phyloP scores from a whole-genome alignment of 83 land plant species.

The Thuja plicata region DNA sequence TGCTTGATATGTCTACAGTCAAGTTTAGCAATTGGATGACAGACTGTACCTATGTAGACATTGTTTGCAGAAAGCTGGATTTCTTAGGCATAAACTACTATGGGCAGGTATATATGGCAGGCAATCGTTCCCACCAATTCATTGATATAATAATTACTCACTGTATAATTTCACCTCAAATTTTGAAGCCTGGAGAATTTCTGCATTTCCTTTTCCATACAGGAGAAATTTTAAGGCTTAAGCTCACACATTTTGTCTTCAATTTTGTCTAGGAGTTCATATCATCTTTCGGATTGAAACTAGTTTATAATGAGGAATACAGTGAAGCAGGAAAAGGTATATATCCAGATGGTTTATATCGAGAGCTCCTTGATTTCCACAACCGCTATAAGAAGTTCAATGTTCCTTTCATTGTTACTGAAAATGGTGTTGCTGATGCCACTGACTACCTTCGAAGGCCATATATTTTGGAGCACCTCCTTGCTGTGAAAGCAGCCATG shows the following conservation, averaged over 20 bases:
- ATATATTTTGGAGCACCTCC: constrained; percentile 47
- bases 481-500: constrained; percentile 43
- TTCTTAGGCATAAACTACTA: constrained; percentile 52
- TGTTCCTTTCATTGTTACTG: constrained; percentile 45
- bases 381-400: constrained; percentile 34
- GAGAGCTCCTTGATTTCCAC: constrained; percentile 39
- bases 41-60: constrained; percentile 36
- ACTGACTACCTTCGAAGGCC: constrained; percentile 46
- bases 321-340: constrained; percentile 49
- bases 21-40: constrained; percentile 21
- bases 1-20: constrained; percentile 35
- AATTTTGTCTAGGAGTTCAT: constrained; percentile 30
- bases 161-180: not conserved
- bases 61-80: constrained; percentile 33
- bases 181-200: not conserved
- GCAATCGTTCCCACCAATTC: not conserved
- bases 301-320: constrained; percentile 44
- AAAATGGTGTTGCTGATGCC: constrained; percentile 47
- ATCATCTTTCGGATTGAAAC: constrained; percentile 38
- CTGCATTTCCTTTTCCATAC: not conserved
- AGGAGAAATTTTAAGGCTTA: not conserved
- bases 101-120: constrained; percentile 31
- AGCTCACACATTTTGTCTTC: not conserved
- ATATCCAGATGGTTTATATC: constrained; percentile 47
- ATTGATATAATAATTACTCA: not conserved